Percentiles rank a stretch among this genome's conserved stretches.
Evolutionary conservation across 352 stramenopile species (phyloP).

Genomic region (Phytophthora pistaciae): DNA sequence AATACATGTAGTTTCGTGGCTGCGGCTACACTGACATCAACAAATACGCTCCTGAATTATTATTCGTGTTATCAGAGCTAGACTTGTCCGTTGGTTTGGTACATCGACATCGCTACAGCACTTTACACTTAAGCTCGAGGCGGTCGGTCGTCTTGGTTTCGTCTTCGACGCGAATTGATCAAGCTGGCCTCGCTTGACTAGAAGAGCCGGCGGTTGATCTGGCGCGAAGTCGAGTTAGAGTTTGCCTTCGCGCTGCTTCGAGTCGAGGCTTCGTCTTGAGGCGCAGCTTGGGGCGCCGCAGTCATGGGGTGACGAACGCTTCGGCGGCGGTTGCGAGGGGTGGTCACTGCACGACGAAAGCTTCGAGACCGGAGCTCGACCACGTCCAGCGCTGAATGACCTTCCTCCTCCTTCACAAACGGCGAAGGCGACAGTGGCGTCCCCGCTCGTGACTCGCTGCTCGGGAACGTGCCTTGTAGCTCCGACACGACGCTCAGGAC

Average conservation of each 20-base stretch:
- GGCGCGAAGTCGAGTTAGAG: conserved; percentile 21
- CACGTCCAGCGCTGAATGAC: background rate
- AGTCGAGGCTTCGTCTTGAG: background rate
- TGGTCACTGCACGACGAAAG: conserved; percentile 16
- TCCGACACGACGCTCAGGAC: conserved; percentile 19
- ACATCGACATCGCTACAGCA: background rate
- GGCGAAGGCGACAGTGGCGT: conserved; percentile 16
- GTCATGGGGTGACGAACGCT: background rate
- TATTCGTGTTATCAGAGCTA: background rate
- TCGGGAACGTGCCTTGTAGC: background rate
- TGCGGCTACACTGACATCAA: no score
- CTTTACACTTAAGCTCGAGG: background rate
- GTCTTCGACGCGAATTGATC: background rate
- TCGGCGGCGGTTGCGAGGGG: conserved; percentile 15
- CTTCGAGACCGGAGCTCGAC: background rate
- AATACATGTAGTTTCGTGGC: no score
- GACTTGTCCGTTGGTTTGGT: background rate
- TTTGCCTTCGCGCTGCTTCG: background rate
- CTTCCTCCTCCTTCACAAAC: conserved; percentile 17
- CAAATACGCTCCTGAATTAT: background rate
- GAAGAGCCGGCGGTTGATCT: conserved; percentile 44
- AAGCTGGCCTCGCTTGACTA: background rate
- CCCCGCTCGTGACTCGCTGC: background rate
- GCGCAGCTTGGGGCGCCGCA: background rate
- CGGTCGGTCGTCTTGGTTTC: background rate